Evolutionary conservation across 2,329 filamentous ascomycete genomes (phyloP).

Genomic region (Fusarium keratoplasticum): DNA sequence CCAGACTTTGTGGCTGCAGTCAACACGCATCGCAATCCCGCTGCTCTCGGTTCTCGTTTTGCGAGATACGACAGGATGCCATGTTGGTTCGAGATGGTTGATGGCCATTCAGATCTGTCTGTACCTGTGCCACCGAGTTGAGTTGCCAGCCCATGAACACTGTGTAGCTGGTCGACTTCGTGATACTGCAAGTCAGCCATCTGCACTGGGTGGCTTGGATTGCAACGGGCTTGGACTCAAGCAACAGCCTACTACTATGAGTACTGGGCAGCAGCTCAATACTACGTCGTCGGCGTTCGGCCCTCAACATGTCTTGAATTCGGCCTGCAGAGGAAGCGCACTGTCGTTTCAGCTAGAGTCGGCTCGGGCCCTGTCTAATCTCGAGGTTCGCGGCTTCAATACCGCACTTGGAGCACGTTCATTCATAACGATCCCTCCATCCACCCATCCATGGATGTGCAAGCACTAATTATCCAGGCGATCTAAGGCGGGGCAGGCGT

Average conservation of each 20-base stretch:
- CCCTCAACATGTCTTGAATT: not conserved
- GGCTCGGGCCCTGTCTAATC: conserved; percentile 9
- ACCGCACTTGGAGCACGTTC: not conserved
- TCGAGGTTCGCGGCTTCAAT: conserved; percentile 1
- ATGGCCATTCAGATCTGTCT: not conserved
- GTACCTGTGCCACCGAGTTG: not conserved
- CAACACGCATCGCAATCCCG: conserved; percentile 1
- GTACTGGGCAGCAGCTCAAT: not conserved
- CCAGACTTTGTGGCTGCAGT: conserved; percentile 4
- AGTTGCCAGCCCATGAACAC: not conserved
- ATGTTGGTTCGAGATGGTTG: not conserved
- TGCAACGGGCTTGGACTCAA: not conserved
- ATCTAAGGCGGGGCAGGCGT: conserved; percentile 4
- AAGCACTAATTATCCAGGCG: not conserved
- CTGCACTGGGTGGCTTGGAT: not conserved
- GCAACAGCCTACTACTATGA: not conserved
- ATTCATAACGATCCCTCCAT: not conserved
- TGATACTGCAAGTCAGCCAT: not conserved
- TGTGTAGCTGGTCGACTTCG: not conserved
- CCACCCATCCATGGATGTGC: not conserved
- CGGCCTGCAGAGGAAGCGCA: not conserved
- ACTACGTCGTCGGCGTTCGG: not conserved
- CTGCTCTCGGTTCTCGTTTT: not conserved
- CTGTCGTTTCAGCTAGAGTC: conserved; percentile 26
- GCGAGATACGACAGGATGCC: not conserved